Base-by-base conservation (phyloP, 129 eudicot genomes). In the Escallonia rubra region DNA sequence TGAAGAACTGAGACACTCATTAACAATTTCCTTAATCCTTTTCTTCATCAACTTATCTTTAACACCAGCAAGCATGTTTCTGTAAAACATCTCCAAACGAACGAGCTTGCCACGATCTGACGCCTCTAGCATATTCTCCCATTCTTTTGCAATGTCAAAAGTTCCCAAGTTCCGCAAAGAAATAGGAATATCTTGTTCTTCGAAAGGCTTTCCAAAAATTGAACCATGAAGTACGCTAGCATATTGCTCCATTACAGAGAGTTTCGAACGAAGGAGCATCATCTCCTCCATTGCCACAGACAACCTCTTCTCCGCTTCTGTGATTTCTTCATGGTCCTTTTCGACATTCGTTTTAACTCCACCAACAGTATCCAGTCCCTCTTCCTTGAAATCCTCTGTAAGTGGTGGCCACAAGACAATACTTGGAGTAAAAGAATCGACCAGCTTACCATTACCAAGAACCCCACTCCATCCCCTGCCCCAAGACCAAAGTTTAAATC, bases 401-500 rank as follows among this genome's bases (percentile, higher is more conserved):
- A 84, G 34, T 23, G 89, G 88, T n/a, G 96, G 92, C 98, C 96
- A 92, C 68, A 89, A 56, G 15, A 82, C 96, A 16, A 78, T 16
- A 48, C 76, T 82, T 0, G 98, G 96, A 70, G 76, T 64, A 64
- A 77, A 82, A 61, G 55, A 78, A 67, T 86, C 95, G 8, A 58
- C 69, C 1, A 72, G 49, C 67, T 69, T 86, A 2, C 95, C 98
- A 68, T 80, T 82, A 14, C 98, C 98, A 48, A 92, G 98, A 70
- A 88, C 95, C 6, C 96, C 98, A 78, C 91, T 92, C 53, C 93
- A 71, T 56, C 95, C 98, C 73, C 96, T 71, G 41, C 96, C 97
- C 97, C 97, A 88, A 59, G 96, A 81, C 96, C 95, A 92, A 60
- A 92, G 82, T 45, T 78, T 84, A 74, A 70, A 82, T 52, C 98